phyloP scores from a whole-genome alignment of 2,329 filamentous ascomycete species.

The Pseudogymnoascus sp. region DNA sequence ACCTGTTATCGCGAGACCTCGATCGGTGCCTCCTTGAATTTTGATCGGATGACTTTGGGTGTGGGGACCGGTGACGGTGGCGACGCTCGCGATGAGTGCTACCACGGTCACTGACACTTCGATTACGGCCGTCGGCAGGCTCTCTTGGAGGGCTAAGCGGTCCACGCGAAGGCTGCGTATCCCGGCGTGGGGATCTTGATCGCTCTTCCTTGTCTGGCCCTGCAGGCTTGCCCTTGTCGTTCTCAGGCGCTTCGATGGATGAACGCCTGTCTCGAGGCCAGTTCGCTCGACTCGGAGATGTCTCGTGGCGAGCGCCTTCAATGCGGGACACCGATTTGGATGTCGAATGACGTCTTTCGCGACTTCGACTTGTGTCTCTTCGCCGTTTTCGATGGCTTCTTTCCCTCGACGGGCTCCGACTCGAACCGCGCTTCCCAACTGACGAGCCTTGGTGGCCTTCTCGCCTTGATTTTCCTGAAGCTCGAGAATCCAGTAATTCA shows the following conservation, averaged over 20 bases:
- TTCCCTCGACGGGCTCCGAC: constrained; percentile 26
- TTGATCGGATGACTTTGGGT: neutral
- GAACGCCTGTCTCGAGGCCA: constrained; percentile 21
- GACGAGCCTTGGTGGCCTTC: constrained; percentile 25
- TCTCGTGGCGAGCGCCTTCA: constrained; percentile 22
- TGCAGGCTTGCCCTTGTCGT: constrained; percentile 21
- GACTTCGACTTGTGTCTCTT: constrained; percentile 25
- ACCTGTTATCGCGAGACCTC: constrained; percentile 1
- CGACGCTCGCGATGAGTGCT: neutral
- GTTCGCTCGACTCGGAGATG: constrained; percentile 24
- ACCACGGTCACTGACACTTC: neutral
- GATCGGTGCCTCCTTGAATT: neutral
- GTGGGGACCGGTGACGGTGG: neutral
- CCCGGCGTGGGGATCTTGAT: constrained; percentile 12
- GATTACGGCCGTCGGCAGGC: neutral
- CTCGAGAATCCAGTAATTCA: constrained; percentile 29
- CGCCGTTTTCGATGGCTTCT: constrained; percentile 28
- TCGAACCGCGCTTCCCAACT: constrained; percentile 27
- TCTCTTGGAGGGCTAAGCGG: neutral
- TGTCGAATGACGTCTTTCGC: constrained; percentile 20
- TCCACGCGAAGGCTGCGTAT: neutral
- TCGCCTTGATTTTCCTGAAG: constrained; percentile 26
- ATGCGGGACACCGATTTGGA: constrained; percentile 17
- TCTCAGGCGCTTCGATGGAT: constrained; percentile 18
- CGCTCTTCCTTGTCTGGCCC: constrained; percentile 22